Conservation (phyloP, 2,329 filamentous ascomycete species). For the Beauveria bassiana region DNA sequence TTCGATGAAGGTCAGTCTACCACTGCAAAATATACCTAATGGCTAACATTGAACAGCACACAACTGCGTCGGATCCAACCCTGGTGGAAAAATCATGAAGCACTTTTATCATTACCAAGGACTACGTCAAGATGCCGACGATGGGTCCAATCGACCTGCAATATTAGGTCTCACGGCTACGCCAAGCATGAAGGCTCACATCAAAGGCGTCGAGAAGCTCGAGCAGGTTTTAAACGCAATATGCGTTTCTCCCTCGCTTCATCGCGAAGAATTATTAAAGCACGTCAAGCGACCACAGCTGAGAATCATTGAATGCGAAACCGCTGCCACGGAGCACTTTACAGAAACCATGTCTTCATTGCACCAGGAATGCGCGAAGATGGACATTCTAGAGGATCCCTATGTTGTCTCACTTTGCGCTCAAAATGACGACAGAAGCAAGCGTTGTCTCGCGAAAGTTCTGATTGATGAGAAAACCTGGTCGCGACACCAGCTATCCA, state of each 20-base stretch:
- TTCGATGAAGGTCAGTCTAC: constrained; percentile 67
- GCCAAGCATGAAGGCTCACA: constrained; percentile 56
- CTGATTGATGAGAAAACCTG: constrained; percentile 41
- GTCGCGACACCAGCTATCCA: constrained; percentile 46
- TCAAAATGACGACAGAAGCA: constrained; percentile 33
- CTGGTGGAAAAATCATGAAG: constrained; percentile 64
- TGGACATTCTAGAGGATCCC: constrained; percentile 57
- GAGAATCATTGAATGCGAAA: constrained; percentile 25
- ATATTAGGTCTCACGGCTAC: constrained; percentile 79
- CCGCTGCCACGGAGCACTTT: constrained; percentile 1
- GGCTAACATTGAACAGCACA: constrained; percentile 49
- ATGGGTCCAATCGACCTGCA: constrained; percentile 42
- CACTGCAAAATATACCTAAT: background rate
- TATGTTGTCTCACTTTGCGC: constrained; percentile 40
- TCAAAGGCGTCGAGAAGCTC: constrained; percentile 49
- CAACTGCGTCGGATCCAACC: constrained; percentile 57
- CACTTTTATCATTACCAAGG: constrained; percentile 56
- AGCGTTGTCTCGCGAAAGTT: constrained; percentile 28
- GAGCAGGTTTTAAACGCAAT: constrained; percentile 64
- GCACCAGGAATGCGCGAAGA: constrained; percentile 25
- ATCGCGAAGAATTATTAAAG: constrained; percentile 62
- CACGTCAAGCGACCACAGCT: constrained; percentile 61
- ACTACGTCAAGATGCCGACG: background rate
- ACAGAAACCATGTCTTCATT: constrained; percentile 38
- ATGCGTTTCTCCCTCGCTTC: constrained; percentile 59